Conservation (phyloP, 306 rosid species). For the Castanea mollissima region DNA sequence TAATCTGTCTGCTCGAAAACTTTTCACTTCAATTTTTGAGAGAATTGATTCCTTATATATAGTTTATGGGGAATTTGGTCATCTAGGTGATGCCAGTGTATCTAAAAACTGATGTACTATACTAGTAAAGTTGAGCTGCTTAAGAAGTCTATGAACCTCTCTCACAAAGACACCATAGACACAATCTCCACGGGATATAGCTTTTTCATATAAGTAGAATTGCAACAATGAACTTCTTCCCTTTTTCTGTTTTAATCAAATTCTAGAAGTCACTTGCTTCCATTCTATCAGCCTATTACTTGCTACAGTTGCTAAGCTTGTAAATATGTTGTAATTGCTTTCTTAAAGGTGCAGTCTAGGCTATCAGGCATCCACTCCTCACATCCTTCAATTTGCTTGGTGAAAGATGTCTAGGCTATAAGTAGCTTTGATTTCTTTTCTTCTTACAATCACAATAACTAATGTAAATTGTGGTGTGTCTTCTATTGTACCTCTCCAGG, state of each 20-base stretch:
- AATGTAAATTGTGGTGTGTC: neutral
- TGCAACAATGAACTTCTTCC: too few species aligned
- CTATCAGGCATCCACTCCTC: neutral
- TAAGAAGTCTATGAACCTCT: neutral
- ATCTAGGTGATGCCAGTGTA: too few species aligned
- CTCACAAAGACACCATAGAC: neutral
- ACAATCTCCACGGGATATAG: too few species aligned
- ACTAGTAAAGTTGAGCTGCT: too few species aligned
- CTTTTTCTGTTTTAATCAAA: neutral
- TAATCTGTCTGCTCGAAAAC: neutral
- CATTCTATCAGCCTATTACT: neutral
- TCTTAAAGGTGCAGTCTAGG: neutral
- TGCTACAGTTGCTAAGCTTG: neutral
- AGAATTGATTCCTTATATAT: neutral
- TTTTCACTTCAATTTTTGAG: neutral
- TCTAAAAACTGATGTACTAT: too few species aligned
- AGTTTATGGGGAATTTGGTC: neutral
- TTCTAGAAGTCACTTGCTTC: neutral
- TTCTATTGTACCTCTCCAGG: neutral
- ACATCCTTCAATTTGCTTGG: neutral
- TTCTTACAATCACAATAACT: neutral
- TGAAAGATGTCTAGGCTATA: neutral
- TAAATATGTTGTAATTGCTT: neutral
- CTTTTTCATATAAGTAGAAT: too few species aligned
- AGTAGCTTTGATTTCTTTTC: neutral